These are phyloP conservation scores for Bretschneidera sinensis DNA, from an alignment of 345 rosid species.

Conservation along the genomic window DNA sequence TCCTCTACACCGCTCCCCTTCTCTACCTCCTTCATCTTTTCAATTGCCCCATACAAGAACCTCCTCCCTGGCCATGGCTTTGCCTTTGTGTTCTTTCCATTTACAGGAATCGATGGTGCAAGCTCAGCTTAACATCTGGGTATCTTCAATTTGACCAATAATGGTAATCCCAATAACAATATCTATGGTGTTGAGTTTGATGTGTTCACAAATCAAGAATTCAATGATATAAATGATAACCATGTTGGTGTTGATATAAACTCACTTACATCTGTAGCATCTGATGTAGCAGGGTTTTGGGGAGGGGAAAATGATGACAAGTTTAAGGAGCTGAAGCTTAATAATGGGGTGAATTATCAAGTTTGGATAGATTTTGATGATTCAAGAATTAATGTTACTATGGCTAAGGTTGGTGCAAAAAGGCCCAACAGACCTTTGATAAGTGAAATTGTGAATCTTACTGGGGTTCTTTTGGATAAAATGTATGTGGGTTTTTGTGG, in stretches of 20 bases:
- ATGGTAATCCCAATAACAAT: constrained; percentile 30
- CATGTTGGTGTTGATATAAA: constrained; percentile 46
- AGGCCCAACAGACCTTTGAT: constrained; percentile 30
- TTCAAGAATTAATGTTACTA: constrained; percentile 31
- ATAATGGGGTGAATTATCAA: constrained; percentile 28
- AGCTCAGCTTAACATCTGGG: constrained; percentile 45
- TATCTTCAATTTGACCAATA: constrained; percentile 39
- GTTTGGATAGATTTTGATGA: constrained; percentile 25
- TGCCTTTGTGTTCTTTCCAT: constrained; percentile 42
- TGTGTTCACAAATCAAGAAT: constrained; percentile 41
- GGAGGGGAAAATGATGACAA: constrained; percentile 17
- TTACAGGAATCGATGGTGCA: constrained; percentile 29
- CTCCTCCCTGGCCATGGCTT: constrained; percentile 50
- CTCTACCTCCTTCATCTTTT: constrained; percentile 53
- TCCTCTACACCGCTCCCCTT: constrained; percentile 35
- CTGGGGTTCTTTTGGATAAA: constrained; percentile 17
- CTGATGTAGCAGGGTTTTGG: constrained; percentile 35
- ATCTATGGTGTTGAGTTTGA: constrained; percentile 49
- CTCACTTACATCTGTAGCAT: constrained; percentile 26
- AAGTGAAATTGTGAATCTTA: constrained; percentile 16
- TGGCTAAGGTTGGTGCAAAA: constrained; percentile 30
- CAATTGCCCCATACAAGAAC: constrained; percentile 36
- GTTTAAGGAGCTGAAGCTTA: constrained; percentile 24
- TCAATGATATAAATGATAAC: constrained; percentile 38
- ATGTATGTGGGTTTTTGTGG: constrained; percentile 22